Conservation (phyloP, 208 protist genomes). For the Acanthamoeba royreba region DNA sequence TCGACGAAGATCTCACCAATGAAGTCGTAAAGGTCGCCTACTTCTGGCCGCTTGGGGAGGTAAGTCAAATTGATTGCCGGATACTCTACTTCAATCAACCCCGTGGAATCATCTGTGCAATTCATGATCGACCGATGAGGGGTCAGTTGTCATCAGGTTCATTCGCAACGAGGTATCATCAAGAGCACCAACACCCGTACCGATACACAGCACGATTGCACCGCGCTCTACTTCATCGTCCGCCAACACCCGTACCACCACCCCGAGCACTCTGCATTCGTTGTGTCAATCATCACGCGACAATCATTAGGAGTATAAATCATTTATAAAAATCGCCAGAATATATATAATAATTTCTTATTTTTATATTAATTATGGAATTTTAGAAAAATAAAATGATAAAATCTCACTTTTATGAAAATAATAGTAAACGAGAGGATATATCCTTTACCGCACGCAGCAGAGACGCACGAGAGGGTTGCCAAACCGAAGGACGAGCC, state of each 20-base stretch:
- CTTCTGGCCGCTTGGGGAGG: neutral
- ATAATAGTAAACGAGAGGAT: neutral
- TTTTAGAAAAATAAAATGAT: too few relatives aligned
- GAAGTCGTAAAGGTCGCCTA: neutral
- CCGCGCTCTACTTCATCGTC: neutral
- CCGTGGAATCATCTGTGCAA: neutral
- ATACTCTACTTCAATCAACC: neutral
- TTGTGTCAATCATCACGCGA: neutral
- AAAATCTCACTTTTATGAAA: too few relatives aligned
- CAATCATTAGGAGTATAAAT: neutral
- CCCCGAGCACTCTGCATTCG: neutral
- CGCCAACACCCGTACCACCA: neutral
- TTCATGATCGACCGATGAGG: too few relatives aligned
- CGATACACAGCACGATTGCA: too few relatives aligned
- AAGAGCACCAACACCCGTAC: too few relatives aligned
- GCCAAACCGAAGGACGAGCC: neutral
- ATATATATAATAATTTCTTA: too few relatives aligned
- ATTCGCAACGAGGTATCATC: too few relatives aligned
- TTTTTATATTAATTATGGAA: too few relatives aligned
- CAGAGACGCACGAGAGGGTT: neutral
- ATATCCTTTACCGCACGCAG: neutral
- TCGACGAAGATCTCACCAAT: neutral
- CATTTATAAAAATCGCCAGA: neutral
- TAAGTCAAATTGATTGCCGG: neutral
- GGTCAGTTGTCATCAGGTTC: too few relatives aligned